Evolutionary conservation across 164 flowering plant genomes (phyloP), one percentile per base, ranked within the genome.

Genomic region (Buxus sempervirens): DNA sequence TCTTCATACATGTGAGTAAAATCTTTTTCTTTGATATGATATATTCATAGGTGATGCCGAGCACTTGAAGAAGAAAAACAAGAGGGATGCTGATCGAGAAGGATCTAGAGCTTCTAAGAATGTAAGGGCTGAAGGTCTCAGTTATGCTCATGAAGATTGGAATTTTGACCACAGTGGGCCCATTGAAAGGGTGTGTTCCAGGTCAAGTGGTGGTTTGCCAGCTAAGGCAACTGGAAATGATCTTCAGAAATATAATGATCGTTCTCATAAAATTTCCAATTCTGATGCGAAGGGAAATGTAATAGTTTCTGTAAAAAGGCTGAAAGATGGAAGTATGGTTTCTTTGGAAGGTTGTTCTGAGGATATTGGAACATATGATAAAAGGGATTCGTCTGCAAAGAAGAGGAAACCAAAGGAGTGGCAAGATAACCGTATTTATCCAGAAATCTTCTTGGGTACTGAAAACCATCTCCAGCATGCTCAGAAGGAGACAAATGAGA

Each of bases 361-460:
- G 58, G 77, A 66, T 71, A 32, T 64, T 51, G 72, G 63, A 57
- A 73, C 51, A 22, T 16, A 38, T 57, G 68, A 78, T 73, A 71
- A 23, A 65, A 63, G 27, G 20, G 82, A 70, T 69, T 62, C 45
- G 57, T 48, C 75, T 41, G 24, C 67, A 42, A 86, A 82, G 80
- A 90, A 86, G 81, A 80, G 88, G 73, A 93, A 88, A 80, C 54
- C 78, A 63, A 75, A 76, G 70, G 76, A 79, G 67, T 66, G 76
- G 72, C 76, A 76, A 64, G 89, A 79, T 38, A 70, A 69, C 73
- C 76, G 76, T 62, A 65, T 51, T 70, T 58, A 63, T 73, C 55
- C 51, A 13, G 81, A 69, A 54, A 28, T 62, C 51, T 21, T 23
- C 16, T 54, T 55, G 25, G 69, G 38, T 65, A 69, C 65, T n/a